Evolutionary conservation across 2,329 filamentous ascomycete species (phyloP).

Genomic region (Ceratocystis harringtonii): DNA sequence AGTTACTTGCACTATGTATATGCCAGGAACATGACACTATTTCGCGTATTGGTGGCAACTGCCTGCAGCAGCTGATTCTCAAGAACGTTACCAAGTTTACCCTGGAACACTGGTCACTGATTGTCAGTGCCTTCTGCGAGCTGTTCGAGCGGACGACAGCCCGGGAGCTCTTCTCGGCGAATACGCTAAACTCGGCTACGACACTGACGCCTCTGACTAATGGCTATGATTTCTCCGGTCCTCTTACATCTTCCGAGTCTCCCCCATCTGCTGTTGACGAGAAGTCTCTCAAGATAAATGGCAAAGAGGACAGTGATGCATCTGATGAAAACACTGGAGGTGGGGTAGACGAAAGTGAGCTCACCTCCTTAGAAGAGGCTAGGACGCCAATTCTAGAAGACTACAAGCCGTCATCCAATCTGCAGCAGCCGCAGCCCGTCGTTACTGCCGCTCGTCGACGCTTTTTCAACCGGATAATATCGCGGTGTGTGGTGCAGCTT

Average conservation of each 20-base stretch:
- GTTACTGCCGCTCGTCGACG: slow-evolving; percentile 84
- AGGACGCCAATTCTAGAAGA: slow-evolving; percentile 47
- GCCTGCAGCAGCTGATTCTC: slow-evolving; percentile 85
- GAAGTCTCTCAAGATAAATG: slow-evolving; percentile 48
- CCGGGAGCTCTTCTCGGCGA: slow-evolving; percentile 85
- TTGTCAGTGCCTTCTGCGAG: slow-evolving; percentile 90
- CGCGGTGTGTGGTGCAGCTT: slow-evolving; percentile 88
- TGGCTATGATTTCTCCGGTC: slow-evolving; percentile 35
- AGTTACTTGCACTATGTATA: slow-evolving; percentile 87
- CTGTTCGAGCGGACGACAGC: slow-evolving; percentile 91
- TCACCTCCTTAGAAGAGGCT: neutral
- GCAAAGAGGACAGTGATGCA: slow-evolving; percentile 28
- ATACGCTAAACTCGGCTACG: slow-evolving; percentile 39
- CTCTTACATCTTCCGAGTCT: slow-evolving; percentile 27
- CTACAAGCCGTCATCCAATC: slow-evolving; percentile 60
- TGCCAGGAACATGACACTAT: slow-evolving; percentile 99
- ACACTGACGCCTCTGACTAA: slow-evolving; percentile 38
- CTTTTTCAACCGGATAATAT: slow-evolving; percentile 99
- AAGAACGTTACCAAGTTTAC: slow-evolving; percentile 92
- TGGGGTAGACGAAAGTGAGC: slow-evolving; percentile 19
- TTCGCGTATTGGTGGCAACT: slow-evolving; percentile 94
- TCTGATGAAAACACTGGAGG: slow-evolving; percentile 18
- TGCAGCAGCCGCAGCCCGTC: slow-evolving; percentile 78
- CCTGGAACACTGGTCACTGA: slow-evolving; percentile 77
- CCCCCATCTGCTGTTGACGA: slow-evolving; percentile 29